Percentiles rank a stretch among this genome's conserved stretches.
Evolutionary conservation across 2,329 filamentous ascomycete genomes (phyloP).

Genomic region (Cryphonectria japonica): DNA sequence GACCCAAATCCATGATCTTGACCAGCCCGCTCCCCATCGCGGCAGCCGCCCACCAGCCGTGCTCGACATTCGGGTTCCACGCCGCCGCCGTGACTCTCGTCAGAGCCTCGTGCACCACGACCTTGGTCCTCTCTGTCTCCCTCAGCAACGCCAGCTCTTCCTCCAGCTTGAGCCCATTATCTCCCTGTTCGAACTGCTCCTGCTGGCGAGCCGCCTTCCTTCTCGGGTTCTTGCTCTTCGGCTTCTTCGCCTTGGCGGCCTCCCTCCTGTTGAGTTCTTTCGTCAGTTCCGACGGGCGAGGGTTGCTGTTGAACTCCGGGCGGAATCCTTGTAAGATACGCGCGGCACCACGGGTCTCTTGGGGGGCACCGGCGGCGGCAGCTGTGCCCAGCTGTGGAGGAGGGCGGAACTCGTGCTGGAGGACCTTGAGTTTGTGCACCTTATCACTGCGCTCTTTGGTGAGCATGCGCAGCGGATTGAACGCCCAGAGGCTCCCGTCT

Average conservation of each 20-base stretch:
- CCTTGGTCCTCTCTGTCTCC: conserved; percentile 33
- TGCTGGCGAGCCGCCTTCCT: conserved; percentile 38
- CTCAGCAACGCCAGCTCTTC: conserved; percentile 32
- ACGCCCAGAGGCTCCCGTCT: conserved; percentile 57
- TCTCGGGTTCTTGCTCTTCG: conserved; percentile 38
- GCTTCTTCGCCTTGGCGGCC: conserved; percentile 40
- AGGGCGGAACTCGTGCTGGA: conserved; percentile 59
- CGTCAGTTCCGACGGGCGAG: conserved; percentile 44
- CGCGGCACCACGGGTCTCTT: conserved; percentile 48
- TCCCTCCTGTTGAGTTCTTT: conserved; percentile 41
- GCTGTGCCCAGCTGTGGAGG: conserved; percentile 28
- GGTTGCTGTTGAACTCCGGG: conserved; percentile 54
- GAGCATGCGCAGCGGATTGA: conserved; percentile 50
- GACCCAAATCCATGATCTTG: conserved; percentile 67
- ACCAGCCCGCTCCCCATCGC: conserved; percentile 70
- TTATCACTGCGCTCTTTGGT: conserved; percentile 46
- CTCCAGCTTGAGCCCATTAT: conserved; percentile 32
- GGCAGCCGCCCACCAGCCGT: conserved; percentile 68
- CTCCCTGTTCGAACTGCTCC: conserved; percentile 31
- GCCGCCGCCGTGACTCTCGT: conserved; percentile 64
- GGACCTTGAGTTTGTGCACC: conserved; percentile 48
- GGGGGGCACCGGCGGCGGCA: not conserved
- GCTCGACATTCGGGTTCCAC: conserved; percentile 72
- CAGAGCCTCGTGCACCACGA: conserved; percentile 63
- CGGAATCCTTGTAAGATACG: conserved; percentile 57